Evolutionary conservation across 2,329 filamentous ascomycete genomes (phyloP).

Genomic region (Colletotrichum tofieldiae): DNA sequence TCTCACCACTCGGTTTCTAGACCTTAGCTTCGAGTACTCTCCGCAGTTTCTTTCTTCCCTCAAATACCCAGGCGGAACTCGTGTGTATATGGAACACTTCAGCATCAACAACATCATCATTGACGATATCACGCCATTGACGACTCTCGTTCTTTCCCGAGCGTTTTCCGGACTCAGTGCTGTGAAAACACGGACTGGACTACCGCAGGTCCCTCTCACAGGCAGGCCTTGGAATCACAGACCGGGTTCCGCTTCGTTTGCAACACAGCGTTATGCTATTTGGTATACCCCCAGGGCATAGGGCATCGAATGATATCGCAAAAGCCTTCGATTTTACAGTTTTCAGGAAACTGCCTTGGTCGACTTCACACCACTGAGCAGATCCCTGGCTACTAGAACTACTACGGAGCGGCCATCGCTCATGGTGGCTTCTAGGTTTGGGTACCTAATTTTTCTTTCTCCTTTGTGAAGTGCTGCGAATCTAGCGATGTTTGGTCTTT

Average conservation of each 20-base stretch:
- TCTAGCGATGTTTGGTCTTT: constrained; percentile 43
- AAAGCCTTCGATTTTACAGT: constrained; percentile 44
- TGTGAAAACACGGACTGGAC: background rate
- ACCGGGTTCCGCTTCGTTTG: constrained; percentile 34
- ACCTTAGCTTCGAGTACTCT: constrained; percentile 23
- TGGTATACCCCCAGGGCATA: constrained; percentile 43
- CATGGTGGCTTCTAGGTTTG: constrained; percentile 25
- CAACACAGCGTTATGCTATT: constrained; percentile 41
- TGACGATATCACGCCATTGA: constrained; percentile 56
- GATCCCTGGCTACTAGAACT: constrained; percentile 6
- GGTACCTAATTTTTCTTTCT: constrained; percentile 41
- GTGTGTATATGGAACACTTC: constrained; percentile 34
- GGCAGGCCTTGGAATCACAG: constrained; percentile 8
- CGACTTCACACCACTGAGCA: constrained; percentile 28
- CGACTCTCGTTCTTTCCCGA: constrained; percentile 46
- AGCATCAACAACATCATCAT: constrained; percentile 42
- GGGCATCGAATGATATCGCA: constrained; percentile 41
- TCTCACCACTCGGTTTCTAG: constrained; percentile 75
- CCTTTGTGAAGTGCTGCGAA: constrained; percentile 35
- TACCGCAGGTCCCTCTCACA: background rate
- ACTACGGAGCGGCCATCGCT: background rate
- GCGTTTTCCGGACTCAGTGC: constrained; percentile 13
- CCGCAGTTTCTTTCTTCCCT: constrained; percentile 43
- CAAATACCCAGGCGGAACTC: constrained; percentile 42
- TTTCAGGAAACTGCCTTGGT: constrained; percentile 38